Percentiles rank a stretch among this genome's conserved stretches.
Conservation (phyloP, 345 rosid genomes). For the Citrus trifoliata region DNA sequence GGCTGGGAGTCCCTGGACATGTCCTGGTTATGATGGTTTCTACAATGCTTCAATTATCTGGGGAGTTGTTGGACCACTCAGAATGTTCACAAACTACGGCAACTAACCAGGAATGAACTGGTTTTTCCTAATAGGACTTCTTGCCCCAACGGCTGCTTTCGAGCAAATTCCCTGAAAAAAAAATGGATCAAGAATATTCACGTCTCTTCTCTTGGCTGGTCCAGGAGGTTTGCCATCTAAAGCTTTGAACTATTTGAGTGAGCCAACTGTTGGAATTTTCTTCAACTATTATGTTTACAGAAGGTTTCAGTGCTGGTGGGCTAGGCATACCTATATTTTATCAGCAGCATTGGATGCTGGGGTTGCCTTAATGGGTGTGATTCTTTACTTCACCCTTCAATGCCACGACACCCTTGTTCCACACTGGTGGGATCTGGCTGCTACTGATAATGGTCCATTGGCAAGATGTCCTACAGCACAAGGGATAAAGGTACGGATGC, state of each 20-base stretch:
- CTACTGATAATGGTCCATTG: conserved; percentile 42
- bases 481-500: conserved; percentile 34
- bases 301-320: conserved; percentile 49
- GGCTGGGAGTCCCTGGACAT: conserved; percentile 52
- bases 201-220: conserved; percentile 32
- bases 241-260: conserved; percentile 28
- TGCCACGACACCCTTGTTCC: conserved; percentile 26
- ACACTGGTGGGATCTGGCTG: conserved; percentile 47
- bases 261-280: conserved; percentile 32
- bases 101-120: conserved; percentile 43
- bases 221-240: conserved; percentile 31
- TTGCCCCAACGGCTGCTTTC: conserved; percentile 46
- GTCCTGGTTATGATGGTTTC: conserved; percentile 40
- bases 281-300: conserved; percentile 30
- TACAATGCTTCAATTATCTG: conserved; percentile 60
- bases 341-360: conserved; percentile 56
- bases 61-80: conserved; percentile 49
- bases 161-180: conserved; percentile 21
- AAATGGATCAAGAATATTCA: conserved; percentile 42
- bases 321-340: conserved; percentile 40
- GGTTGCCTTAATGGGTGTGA: conserved; percentile 43
- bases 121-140: conserved; percentile 49
- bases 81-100: conserved; percentile 44
- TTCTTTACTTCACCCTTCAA: conserved; percentile 37
- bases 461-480: conserved; percentile 44